Percentiles rank a stretch among this genome's conserved stretches.
Conservation (phyloP, 331 rosid species). For the Phaseolus coccineus region DNA sequence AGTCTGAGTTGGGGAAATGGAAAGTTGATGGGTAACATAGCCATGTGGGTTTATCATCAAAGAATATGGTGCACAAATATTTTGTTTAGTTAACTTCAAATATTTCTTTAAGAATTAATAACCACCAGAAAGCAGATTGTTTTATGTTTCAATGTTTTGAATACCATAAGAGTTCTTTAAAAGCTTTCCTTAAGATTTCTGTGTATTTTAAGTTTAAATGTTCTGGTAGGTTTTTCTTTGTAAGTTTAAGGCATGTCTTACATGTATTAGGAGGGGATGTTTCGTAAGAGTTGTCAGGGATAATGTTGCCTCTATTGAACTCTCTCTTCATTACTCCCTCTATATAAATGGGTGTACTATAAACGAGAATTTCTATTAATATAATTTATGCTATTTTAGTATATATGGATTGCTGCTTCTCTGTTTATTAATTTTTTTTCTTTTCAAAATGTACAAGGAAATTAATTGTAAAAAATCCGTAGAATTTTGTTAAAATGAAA, state of each 20-base stretch:
- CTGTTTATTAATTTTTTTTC: not conserved
- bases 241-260: not conserved
- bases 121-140: not conserved
- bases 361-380: too few species aligned
- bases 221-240: not conserved
- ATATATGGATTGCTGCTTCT: not conserved
- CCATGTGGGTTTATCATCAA: conserved; percentile 6
- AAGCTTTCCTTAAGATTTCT: not conserved
- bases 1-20: conserved; percentile 1
- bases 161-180: not conserved
- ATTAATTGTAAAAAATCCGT: not conserved
- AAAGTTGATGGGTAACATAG: conserved; percentile 17
- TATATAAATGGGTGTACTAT: too few species aligned
- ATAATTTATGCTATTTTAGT: too few species aligned
- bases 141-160: not conserved
- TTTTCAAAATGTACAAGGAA: not conserved
- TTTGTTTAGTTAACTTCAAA: not conserved
- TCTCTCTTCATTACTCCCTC: too few species aligned
- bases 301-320: not conserved
- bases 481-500: not conserved
- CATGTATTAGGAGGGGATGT: not conserved
- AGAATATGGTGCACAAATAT: not conserved
- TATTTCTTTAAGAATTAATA: not conserved
- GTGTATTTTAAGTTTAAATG: not conserved
- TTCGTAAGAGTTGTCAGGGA: not conserved